Evolutionary conservation across 106 monocot species (phyloP).

Genomic region (Amphibolis antarctica): DNA sequence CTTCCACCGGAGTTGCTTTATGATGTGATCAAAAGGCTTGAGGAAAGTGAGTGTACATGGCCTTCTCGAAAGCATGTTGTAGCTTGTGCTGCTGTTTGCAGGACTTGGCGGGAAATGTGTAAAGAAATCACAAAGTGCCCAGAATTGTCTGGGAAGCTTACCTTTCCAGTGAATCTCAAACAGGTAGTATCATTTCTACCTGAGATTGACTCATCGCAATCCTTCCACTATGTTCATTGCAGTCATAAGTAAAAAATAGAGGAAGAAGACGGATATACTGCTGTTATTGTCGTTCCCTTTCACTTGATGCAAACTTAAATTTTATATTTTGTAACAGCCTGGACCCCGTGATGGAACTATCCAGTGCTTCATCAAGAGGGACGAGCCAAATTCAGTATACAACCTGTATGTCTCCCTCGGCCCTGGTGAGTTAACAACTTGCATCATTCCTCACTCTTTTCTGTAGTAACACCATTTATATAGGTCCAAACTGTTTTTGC

Average conservation of each 20-base stretch:
- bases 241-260: not conserved
- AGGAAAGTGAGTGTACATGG: conserved; percentile 51
- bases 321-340: conserved; percentile 20
- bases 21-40: conserved; percentile 58
- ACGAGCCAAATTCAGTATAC: conserved; percentile 12
- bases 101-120: conserved; percentile 54
- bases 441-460: too few species aligned
- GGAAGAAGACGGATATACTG: not conserved
- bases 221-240: conserved; percentile 1
- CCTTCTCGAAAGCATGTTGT: conserved; percentile 50
- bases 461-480: too few species aligned
- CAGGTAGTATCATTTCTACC: conserved; percentile 21
- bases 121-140: conserved; percentile 51
- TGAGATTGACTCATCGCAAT: not conserved
- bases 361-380: conserved; percentile 26
- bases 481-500: too few species aligned
- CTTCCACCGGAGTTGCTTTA: conserved; percentile 50
- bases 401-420: conserved; percentile 12
- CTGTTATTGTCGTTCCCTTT: not conserved
- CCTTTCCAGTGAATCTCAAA: conserved; percentile 52
- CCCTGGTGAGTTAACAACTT: conserved; percentile 9
- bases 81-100: conserved; percentile 53
- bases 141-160: conserved; percentile 52
- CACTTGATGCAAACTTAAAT: not conserved
- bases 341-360: conserved; percentile 29